Base-by-base conservation (phyloP, 2,329 filamentous ascomycete genomes). In the Plectosphaerella cucumerina region DNA sequence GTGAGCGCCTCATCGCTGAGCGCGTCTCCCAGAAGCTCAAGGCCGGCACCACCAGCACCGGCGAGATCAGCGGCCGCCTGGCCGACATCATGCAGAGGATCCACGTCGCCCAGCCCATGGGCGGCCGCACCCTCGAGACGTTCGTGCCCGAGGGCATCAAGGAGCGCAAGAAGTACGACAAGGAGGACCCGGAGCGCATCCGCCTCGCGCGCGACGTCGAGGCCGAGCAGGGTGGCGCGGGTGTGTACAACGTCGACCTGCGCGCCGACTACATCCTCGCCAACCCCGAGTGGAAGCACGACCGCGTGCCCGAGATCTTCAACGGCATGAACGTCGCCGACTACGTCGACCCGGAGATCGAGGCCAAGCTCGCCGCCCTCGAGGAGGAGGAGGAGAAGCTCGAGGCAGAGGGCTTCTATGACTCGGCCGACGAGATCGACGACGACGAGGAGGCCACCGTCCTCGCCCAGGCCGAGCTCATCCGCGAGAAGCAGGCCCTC, bases 251-350 rank as follows among this genome's bases (percentile, higher is more conserved):
- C 69, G 85, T 97, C 62, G 90, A 99, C 65, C 80, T 97, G 63
- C 88, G 90, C 69, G 84, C 90, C 65, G 89, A 94, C 65, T 99
- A 96, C 70, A 72, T 91, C 15, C 84, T 97, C 56, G 90, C 88
- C 57, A 84, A 97, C 66, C 83, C 87, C 41, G 90, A 94, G 52
- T 97, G 94, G 94, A 96, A 96, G 70, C 83, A 96, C 67, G 95
- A 99, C 75, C 90, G 89, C 72, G 89, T 97, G 50, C 94, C 94
- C 31, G 94, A 99, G 71, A 80, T 97, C 46, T 88, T 92, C 70
- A 86, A 97, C 65, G 94, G 94, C 70, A 92, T 93, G 80, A 99
- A 99, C 69, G 89, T 99, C 52, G 94, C 93, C 74, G 94, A 99
- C 71, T 99, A 90, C 70, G 85, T 99, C 64, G 94, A 97, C 64